Conservation (phyloP, 495 filamentous ascomycete species). For the Trichoderma reesei region DNA sequence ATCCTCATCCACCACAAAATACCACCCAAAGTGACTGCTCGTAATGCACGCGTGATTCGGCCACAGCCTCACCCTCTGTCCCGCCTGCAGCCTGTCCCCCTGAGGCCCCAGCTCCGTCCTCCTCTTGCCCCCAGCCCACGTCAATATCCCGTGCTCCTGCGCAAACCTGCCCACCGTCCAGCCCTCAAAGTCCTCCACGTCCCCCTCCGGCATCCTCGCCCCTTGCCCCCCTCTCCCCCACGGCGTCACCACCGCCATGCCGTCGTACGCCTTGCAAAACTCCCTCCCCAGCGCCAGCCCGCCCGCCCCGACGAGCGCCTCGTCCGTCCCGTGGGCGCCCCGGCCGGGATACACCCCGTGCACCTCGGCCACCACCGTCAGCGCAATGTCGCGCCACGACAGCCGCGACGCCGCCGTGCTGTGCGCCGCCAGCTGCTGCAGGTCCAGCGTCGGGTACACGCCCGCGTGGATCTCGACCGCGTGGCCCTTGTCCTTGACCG, state of each 20-base stretch:
- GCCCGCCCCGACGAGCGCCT: slow-evolving; percentile 64
- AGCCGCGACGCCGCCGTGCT: slow-evolving; percentile 33
- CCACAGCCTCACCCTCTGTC: slow-evolving; percentile 59
- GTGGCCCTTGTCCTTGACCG: slow-evolving; percentile 19
- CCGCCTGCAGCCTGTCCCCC: slow-evolving; percentile 47
- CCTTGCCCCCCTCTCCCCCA: slow-evolving; percentile 44
- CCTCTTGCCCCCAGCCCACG: slow-evolving; percentile 28
- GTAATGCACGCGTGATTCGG: slow-evolving; percentile 83
- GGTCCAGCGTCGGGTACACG: slow-evolving; percentile 54
- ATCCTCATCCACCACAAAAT: slow-evolving; percentile 63
- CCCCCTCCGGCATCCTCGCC: slow-evolving; percentile 21
- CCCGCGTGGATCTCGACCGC: slow-evolving; percentile 27
- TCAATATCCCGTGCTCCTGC: slow-evolving; percentile 59
- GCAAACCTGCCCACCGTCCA: slow-evolving; percentile 54
- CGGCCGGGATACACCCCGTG: slow-evolving; percentile 56
- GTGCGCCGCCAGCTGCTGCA: slow-evolving; percentile 74
- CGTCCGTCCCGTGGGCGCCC: slow-evolving; percentile 38
- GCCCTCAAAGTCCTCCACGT: slow-evolving; percentile 36
- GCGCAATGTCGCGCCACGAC: slow-evolving; percentile 47
- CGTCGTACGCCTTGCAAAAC: slow-evolving; percentile 55
- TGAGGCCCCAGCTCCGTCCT: slow-evolving; percentile 21
- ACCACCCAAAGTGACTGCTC: slow-evolving; percentile 62
- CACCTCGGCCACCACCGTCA: slow-evolving; percentile 65
- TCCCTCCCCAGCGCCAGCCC: slow-evolving; percentile 67
- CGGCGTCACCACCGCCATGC: slow-evolving; percentile 63